These are phyloP conservation scores for Gelatoporia subvermispora DNA, from an alignment of 768 basidiomycete genomes.

Conservation along the genomic window DNA sequence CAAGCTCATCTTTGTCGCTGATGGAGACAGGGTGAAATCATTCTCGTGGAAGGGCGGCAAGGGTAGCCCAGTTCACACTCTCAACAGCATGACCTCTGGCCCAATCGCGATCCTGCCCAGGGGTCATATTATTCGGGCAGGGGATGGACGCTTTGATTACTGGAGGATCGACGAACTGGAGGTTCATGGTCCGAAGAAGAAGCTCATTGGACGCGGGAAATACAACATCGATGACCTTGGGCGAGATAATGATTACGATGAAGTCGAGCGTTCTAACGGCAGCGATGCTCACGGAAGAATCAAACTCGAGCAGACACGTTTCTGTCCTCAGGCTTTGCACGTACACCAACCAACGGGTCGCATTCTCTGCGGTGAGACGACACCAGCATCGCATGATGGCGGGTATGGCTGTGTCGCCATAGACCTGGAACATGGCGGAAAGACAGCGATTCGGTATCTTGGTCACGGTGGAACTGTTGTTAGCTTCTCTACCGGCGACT, in stretches of 20 bases:
- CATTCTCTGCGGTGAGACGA: constrained; percentile 21
- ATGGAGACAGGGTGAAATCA: constrained; percentile 32
- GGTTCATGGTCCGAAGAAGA: constrained; percentile 25
- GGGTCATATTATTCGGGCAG: constrained; percentile 28
- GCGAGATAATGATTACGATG: constrained; percentile 9
- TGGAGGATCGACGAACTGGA: constrained; percentile 33
- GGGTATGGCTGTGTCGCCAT: constrained; percentile 16
- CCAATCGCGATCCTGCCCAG: constrained; percentile 27
- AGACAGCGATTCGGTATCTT: constrained; percentile 27
- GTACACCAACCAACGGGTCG: constrained; percentile 19
- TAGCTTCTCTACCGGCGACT: constrained; percentile 29
- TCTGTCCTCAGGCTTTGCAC: constrained; percentile 18
- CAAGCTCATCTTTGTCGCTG: constrained; percentile 34
- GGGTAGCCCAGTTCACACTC: constrained; percentile 24
- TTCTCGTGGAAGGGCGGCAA: constrained; percentile 24
- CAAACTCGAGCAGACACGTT: constrained; percentile 7
- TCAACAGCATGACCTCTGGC: constrained; percentile 21
- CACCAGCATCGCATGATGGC: constrained; percentile 1
- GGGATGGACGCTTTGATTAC: constrained; percentile 26
- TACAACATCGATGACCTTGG: constrained; percentile 3
- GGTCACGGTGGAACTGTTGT: constrained; percentile 33
- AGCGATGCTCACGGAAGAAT: constrained; percentile 9
- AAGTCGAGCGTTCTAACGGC: constrained; percentile 27
- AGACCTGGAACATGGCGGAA: constrained; percentile 33
- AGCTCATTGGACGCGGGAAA: constrained; percentile 7